Conservation (phyloP, 306 rosid genomes). For the Lagenaria siceraria region DNA sequence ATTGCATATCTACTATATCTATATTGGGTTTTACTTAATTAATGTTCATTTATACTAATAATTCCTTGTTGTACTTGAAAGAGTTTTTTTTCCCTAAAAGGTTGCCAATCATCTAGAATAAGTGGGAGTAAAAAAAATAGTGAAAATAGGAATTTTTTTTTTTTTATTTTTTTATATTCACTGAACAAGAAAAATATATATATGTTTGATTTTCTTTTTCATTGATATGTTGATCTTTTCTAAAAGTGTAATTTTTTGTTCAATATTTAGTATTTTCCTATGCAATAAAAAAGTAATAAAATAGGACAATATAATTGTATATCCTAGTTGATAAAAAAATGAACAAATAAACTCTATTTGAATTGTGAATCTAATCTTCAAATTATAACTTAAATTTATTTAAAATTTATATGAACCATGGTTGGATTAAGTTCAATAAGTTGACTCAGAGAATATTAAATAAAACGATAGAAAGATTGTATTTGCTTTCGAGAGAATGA, state of each 20-base stretch:
- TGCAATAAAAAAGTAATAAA: not conserved
- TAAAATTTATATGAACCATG: not conserved
- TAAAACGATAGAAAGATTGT: too few species aligned
- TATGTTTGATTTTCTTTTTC: not conserved
- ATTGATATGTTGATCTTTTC: not conserved
- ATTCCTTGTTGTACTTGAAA: not conserved
- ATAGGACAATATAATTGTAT: not conserved
- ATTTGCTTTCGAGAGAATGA: too few species aligned
- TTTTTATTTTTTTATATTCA: not conserved
- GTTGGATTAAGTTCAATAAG: not conserved
- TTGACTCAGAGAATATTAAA: too few species aligned
- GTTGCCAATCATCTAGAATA: not conserved
- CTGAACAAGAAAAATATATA: too few species aligned
- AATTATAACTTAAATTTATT: not conserved
- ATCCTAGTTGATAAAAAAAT: not conserved
- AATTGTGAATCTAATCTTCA: not conserved
- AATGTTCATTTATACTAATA: not conserved
- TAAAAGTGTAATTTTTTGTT: not conserved
- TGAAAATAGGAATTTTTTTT: too few species aligned
- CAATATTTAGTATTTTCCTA: not conserved
- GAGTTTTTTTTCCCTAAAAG: not conserved
- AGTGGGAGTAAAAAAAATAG: not conserved
- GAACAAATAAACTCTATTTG: not conserved
- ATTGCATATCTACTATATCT: not conserved
- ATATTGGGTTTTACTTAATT: not conserved